Percentiles rank a stretch among this genome's conserved stretches.
Conservation (phyloP, 805 yeast genomes). For the Grigorovia jiainica region DNA sequence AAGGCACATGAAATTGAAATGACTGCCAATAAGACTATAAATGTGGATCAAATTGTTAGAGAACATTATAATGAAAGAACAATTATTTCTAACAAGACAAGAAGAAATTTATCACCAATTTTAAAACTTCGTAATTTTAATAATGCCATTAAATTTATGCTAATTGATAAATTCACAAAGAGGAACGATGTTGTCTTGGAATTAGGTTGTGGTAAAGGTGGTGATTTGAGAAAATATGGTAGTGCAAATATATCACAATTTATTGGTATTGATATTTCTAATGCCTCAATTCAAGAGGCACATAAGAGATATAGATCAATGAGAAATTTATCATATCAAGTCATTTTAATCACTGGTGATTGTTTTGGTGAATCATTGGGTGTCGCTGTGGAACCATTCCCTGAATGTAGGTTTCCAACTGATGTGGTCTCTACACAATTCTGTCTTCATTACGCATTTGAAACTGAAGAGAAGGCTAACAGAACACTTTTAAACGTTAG, state of each 20-base stretch:
- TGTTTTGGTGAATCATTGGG: slow-evolving; percentile 69
- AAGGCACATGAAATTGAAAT: slow-evolving; percentile 28
- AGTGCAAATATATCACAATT: slow-evolving; percentile 63
- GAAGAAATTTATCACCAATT: slow-evolving; percentile 71
- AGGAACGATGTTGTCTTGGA: slow-evolving; percentile 59
- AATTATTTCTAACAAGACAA: slow-evolving; percentile 48
- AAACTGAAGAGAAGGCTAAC: slow-evolving; percentile 70
- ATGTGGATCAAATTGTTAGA: slow-evolving; percentile 60
- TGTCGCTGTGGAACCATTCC: slow-evolving; percentile 56
- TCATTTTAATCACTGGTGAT: slow-evolving; percentile 86
- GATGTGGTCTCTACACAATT: slow-evolving; percentile 88
- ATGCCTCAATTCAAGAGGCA: slow-evolving; percentile 80
- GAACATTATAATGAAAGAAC: slow-evolving; percentile 83
- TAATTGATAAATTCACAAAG: slow-evolving; percentile 60
- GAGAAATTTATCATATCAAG: slow-evolving; percentile 56
- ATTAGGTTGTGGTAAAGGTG: slow-evolving; percentile 96
- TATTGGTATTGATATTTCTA: slow-evolving; percentile 88
- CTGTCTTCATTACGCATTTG: slow-evolving; percentile 91
- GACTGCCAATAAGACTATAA: slow-evolving; percentile 30
- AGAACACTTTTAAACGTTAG: slow-evolving; percentile 67
- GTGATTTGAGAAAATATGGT: slow-evolving; percentile 87
- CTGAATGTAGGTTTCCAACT: slow-evolving; percentile 64
- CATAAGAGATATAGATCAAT: slow-evolving; percentile 55
- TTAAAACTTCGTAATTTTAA: slow-evolving; percentile 81
- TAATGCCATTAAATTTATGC: slow-evolving; percentile 80